Evolutionary conservation across 2,329 filamentous ascomycete genomes (phyloP).

Genomic region (Hypocrella siamensis): DNA sequence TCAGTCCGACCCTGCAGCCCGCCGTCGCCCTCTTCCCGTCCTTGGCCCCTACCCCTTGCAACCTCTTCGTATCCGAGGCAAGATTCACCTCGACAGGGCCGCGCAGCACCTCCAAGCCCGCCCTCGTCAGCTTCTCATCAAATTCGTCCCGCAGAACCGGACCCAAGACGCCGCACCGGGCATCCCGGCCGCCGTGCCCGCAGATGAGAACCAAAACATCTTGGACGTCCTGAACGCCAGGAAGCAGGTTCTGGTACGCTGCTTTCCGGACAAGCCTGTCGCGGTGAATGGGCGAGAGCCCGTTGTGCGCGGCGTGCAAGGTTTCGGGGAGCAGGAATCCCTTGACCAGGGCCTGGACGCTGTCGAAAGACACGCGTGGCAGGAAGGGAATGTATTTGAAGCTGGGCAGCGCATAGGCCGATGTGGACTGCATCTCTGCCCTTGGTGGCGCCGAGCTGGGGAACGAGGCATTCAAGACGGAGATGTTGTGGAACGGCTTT

Average conservation of each 20-base stretch:
- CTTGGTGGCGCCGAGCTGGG: constrained; percentile 34
- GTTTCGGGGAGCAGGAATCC: constrained; percentile 49
- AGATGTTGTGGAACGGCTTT: constrained; percentile 71
- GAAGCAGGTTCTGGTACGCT: constrained; percentile 34
- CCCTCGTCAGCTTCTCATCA: constrained; percentile 34
- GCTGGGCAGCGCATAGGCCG: constrained; percentile 64
- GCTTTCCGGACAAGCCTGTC: constrained; percentile 34
- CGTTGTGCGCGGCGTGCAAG: constrained; percentile 46
- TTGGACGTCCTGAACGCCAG: constrained; percentile 42
- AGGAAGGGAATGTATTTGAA: constrained; percentile 69
- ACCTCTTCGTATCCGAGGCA: constrained; percentile 1
- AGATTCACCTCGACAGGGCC: constrained; percentile 24
- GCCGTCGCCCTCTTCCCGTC: constrained; percentile 4
- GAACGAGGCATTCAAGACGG: constrained; percentile 65
- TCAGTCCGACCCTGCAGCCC: constrained; percentile 46
- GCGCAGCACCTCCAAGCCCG: constrained; percentile 31
- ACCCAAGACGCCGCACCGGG: constrained; percentile 66
- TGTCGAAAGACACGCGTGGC: constrained; percentile 42
- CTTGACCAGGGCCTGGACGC: constrained; percentile 41
- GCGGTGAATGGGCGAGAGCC: constrained; percentile 39
- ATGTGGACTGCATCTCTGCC: constrained; percentile 34
- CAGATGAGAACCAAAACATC: constrained; percentile 75
- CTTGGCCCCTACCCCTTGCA: constrained; percentile 7
- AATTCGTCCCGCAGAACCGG: constrained; percentile 62
- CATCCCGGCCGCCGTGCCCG: constrained; percentile 70